These are phyloP conservation scores for Earliella scabrosa DNA, from an alignment of 1,284 basidiomycete species.

Conservation along the genomic window DNA sequence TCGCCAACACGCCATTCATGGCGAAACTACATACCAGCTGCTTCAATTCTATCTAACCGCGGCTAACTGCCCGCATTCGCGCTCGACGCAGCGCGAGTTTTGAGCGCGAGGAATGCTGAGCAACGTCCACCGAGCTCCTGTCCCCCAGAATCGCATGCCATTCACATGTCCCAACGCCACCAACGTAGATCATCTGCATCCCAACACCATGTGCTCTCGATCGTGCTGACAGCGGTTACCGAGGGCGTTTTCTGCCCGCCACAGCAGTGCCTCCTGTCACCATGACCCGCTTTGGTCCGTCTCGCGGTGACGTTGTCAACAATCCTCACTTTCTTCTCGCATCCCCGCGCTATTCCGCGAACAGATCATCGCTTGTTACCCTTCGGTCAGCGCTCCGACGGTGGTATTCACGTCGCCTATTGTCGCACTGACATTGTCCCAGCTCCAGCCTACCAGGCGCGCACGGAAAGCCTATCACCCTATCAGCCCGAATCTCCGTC, in stretches of 20 bases:
- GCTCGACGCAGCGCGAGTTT: not conserved
- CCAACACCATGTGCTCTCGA: not conserved
- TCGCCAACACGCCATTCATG: not conserved
- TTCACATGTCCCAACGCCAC: slow-evolving; percentile 4
- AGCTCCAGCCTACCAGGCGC: no score
- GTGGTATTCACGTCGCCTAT: no score
- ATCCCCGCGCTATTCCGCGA: no score
- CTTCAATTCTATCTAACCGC: not conserved
- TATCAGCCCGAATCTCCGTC: no score
- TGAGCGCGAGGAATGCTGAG: not conserved
- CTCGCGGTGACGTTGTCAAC: no score
- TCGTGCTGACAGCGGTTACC: not conserved
- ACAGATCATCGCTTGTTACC: no score
- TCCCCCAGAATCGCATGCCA: not conserved
- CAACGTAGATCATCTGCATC: slow-evolving; percentile 3
- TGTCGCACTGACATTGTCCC: no score
- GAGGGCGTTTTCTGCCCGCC: not conserved
- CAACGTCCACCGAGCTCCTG: not conserved
- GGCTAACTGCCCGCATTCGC: not conserved
- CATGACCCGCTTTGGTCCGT: no score
- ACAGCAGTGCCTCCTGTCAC: slow-evolving; percentile 1
- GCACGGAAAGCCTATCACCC: not conserved
- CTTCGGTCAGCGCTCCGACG: no score
- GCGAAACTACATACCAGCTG: not conserved
- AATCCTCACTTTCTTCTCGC: no score